Conservation (phyloP, 192 early-diverging fungal genomes). For the Rhizophagus prolifer region DNA sequence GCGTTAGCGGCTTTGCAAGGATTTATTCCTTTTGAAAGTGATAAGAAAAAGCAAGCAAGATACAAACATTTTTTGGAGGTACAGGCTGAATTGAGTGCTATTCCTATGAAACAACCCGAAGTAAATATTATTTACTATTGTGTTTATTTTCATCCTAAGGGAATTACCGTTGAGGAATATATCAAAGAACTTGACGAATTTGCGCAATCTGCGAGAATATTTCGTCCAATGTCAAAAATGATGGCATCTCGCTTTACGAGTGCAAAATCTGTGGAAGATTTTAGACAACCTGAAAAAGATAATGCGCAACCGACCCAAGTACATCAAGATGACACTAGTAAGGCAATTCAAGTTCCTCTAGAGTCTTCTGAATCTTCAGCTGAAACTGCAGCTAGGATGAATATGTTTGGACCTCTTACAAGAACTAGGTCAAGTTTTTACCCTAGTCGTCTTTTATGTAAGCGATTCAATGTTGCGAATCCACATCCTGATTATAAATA, state of each 20-base stretch:
- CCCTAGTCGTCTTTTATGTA: conserved; percentile 70
- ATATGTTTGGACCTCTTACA: conserved; percentile 70
- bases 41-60: conserved; percentile 67
- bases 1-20: conserved; percentile 71
- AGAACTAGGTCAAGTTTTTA: conserved; percentile 57
- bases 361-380: conserved; percentile 34
- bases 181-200: conserved; percentile 72
- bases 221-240: conserved; percentile 64
- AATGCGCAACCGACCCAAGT: conserved; percentile 7
- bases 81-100: conserved; percentile 51
- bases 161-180: conserved; percentile 43
- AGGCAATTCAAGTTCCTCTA: not conserved
- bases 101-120: conserved; percentile 21
- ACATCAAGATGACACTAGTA: not conserved
- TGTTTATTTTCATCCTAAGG: conserved; percentile 24
- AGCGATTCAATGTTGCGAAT: conserved; percentile 73
- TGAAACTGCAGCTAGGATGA: conserved; percentile 54
- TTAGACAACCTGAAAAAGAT: conserved; percentile 38
- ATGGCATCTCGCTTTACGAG: conserved; percentile 75
- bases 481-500: conserved; percentile 64
- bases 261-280: conserved; percentile 38
- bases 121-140: not conserved
- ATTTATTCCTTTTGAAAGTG: conserved; percentile 77
- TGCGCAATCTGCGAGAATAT: conserved; percentile 73
- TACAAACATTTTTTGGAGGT: conserved; percentile 70